Conservation (phyloP, 1,139 yeast genomes). For the Diutina siamensis region DNA sequence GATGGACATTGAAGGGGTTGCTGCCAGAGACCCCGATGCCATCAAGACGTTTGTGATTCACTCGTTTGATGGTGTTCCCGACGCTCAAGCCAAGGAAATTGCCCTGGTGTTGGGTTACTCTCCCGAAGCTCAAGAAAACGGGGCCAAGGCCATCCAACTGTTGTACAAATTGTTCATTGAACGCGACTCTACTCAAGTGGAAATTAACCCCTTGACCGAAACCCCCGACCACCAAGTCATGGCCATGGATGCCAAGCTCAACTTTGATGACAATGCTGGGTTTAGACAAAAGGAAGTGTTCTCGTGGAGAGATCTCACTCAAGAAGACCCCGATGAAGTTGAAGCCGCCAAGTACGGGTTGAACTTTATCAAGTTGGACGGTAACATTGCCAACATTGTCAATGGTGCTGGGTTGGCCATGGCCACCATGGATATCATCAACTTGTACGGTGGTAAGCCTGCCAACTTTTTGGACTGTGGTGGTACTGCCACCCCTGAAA, state of each 20-base stretch:
- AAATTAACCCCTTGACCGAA: slow-evolving; percentile 96
- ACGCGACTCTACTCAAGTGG: slow-evolving; percentile 95
- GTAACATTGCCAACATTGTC: slow-evolving; percentile 96
- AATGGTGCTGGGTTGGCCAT: slow-evolving; percentile 99
- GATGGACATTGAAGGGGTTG: slow-evolving; percentile 99
- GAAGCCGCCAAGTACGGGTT: slow-evolving; percentile 83
- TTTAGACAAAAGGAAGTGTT: slow-evolving; percentile 93
- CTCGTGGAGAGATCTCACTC: slow-evolving; percentile 69
- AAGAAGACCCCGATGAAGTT: slow-evolving; percentile 97
- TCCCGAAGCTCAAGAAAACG: slow-evolving; percentile 66
- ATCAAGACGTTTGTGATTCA: slow-evolving; percentile 82
- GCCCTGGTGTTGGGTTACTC: slow-evolving; percentile 80
- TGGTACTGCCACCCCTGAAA: slow-evolving; percentile 99
- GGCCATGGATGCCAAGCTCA: slow-evolving; percentile 94
- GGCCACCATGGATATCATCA: slow-evolving; percentile 99
- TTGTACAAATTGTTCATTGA: slow-evolving; percentile 81
- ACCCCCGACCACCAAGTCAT: slow-evolving; percentile 81
- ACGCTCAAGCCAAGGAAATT: slow-evolving; percentile 60
- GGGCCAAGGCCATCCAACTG: slow-evolving; percentile 78
- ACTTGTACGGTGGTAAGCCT: slow-evolving; percentile 96
- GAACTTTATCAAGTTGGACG: slow-evolving; percentile 95
- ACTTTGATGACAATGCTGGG: slow-evolving; percentile 92
- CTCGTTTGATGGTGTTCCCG: slow-evolving; percentile 71
- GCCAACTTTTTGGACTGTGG: slow-evolving; percentile 99
- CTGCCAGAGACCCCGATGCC: slow-evolving; percentile 82